phyloP scores from a whole-genome alignment of 192 early-diverging fungal genomes.

The Nowakowskiella sp. region DNA sequence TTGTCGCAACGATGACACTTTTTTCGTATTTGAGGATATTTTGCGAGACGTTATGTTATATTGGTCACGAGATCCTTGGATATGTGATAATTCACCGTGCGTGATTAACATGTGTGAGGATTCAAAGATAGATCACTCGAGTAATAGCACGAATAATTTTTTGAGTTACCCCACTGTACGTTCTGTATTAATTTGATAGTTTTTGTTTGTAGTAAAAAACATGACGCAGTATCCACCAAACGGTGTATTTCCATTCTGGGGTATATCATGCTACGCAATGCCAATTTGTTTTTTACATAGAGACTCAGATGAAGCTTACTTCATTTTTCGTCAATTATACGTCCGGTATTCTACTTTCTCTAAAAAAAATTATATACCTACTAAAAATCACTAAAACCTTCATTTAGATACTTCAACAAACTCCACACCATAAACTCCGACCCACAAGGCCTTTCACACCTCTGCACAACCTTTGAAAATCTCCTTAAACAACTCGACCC shows the following conservation, averaged over 20 bases:
- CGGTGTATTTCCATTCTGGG: conserved; percentile 43
- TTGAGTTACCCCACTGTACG: no score
- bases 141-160: no score
- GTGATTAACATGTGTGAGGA: no score
- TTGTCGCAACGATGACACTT: conserved; percentile 45
- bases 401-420: conserved; percentile 33
- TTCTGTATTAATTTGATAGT: conserved; percentile 7
- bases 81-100: conserved; percentile 23
- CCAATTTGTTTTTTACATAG: conserved; percentile 41
- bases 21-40: conserved; percentile 54
- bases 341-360: conserved; percentile 20
- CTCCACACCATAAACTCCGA: conserved; percentile 34
- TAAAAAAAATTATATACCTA: not conserved
- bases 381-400: not conserved
- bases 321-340: conserved; percentile 48
- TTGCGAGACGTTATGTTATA: conserved; percentile 32
- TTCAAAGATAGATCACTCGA: conserved; percentile 8
- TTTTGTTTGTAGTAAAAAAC: not conserved
- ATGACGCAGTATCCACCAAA: conserved; percentile 27
- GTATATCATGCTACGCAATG: conserved; percentile 43
- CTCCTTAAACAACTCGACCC: conserved; percentile 40
- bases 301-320: conserved; percentile 34
- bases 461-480: conserved; percentile 34
- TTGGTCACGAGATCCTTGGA: conserved; percentile 47
- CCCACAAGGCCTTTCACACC: conserved; percentile 15